Evolutionary conservation across 345 rosid genomes (phyloP), one percentile per base, ranked within the genome.

Genomic region (Brassica carinata): DNA sequence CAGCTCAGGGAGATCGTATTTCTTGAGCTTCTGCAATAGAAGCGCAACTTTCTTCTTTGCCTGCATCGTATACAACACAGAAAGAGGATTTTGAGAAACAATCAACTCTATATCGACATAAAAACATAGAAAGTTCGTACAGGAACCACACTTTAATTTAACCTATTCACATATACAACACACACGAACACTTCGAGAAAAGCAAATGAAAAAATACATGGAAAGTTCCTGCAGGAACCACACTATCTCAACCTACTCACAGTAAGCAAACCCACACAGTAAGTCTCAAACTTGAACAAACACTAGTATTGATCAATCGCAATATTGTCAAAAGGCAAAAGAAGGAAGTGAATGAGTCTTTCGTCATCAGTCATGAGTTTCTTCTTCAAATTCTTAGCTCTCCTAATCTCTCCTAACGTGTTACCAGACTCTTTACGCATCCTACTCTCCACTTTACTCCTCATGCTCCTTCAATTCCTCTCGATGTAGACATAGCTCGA

Each of bases 311-410:
- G 34, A 31, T 38, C 45, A 38, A 38, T 38, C 45, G 8, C 45
- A 38, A 8, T 38, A 38, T 31, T 8, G 45, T 8, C 45, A 38
- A 40, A 40, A 9, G 45, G 45, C 13, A 8, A 40, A 40, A 40
- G 45, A 23, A 23, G 26, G 26, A 23, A 2, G 26, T 23, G 26
- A 23, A 23, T 23, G 74, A 90, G 94, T 73, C 98, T 85, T 89
- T 95, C 98, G 80, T 95, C 97, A 84, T 93, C 99, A 31, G 97
- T 91, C 99, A 95, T 95, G 75, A 95, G 90, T 82, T 95, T 93
- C 91, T 88, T 91, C 89, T 91, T 91, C 82, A 93, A 72, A 74
- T 90, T 95, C 74, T 88, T 90, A 2, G 98, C 98, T 83, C 98
- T 93, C 65, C 98, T 81, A 78, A 93, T 88, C 92, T 95, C 99